phyloP scores from a whole-genome alignment of 225 moss, liverwort and hornwort genomes.

The Pseudisothecium myosuroides region DNA sequence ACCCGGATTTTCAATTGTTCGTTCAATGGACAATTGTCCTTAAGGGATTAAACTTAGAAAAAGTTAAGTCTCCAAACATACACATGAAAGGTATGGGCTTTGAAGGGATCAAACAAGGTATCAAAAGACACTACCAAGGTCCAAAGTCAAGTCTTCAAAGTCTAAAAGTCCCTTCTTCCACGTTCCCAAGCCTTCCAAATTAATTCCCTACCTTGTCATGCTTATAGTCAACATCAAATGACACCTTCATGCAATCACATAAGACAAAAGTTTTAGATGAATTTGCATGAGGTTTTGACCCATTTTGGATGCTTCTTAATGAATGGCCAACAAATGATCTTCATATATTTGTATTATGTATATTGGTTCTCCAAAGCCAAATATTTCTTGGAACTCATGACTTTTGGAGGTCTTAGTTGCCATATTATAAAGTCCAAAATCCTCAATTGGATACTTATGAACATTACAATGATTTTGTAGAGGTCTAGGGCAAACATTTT shows the following conservation, averaged over 20 bases:
- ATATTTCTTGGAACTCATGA: not conserved
- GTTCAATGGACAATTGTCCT: no score
- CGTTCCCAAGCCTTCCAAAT: not conserved
- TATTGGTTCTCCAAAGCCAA: not conserved
- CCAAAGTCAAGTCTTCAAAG: not conserved
- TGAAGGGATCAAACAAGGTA: not conserved
- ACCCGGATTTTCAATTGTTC: no score
- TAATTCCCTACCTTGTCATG: not conserved
- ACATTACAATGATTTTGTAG: not conserved
- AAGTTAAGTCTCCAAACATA: no score
- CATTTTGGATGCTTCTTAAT: accelerated
- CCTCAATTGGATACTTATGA: not conserved
- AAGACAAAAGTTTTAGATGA: not conserved
- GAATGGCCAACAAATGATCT: not conserved
- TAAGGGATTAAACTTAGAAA: not conserved
- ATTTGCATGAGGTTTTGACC: not conserved
- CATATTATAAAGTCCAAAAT: not conserved
- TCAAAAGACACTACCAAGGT: no score
- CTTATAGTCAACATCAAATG: accelerated
- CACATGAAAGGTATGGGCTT: no score
- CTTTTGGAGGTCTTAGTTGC: accelerated
- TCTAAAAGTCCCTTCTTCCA: not conserved
- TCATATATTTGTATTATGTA: accelerated
- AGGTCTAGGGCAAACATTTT: not conserved
- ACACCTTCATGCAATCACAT: accelerated